Conservation (phyloP, 116 monocot species). For the Cymodocea nodosa region DNA sequence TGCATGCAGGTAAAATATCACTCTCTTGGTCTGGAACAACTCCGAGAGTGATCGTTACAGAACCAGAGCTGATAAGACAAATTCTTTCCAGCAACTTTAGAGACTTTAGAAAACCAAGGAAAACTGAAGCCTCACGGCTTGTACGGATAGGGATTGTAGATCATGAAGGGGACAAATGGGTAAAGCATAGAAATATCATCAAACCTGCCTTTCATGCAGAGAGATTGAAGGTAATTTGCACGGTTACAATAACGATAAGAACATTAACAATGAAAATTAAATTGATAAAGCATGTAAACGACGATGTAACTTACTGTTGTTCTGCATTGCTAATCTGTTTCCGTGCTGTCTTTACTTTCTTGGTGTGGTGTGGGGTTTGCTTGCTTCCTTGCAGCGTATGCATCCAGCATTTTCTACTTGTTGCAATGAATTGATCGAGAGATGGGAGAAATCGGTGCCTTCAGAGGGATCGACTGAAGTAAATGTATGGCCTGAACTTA, state of each 20-base stretch:
- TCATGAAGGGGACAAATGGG: constrained; percentile 46
- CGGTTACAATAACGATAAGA: too few relatives aligned
- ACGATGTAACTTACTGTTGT: too few relatives aligned
- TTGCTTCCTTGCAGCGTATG: constrained; percentile 20
- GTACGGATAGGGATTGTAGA: constrained; percentile 10
- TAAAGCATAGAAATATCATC: constrained; percentile 27
- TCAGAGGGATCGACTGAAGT: constrained; percentile 18
- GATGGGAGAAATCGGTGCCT: constrained; percentile 26
- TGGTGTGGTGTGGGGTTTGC: too few relatives aligned
- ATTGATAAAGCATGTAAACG: too few relatives aligned
- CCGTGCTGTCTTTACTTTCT: too few relatives aligned
- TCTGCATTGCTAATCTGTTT: too few relatives aligned
- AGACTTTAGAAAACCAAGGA: constrained; percentile 12
- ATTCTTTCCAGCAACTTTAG: constrained; percentile 20
- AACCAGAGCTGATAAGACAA: constrained; percentile 23
- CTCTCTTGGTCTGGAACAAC: constrained; percentile 21
- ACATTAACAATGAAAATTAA: too few relatives aligned
- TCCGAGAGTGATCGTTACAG: constrained; percentile 16
- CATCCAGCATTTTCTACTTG: constrained; percentile 38
- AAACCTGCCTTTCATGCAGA: constrained; percentile 39
- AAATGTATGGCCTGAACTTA: constrained; percentile 41
- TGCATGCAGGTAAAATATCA: constrained; percentile 10
- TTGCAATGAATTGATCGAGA: constrained; percentile 21
- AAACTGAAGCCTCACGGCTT: not conserved
- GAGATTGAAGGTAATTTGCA: constrained; percentile 30